These are phyloP conservation scores for Phragmites australis DNA, from an alignment of 176 grass and related monocot genomes.

Conservation along the genomic window DNA sequence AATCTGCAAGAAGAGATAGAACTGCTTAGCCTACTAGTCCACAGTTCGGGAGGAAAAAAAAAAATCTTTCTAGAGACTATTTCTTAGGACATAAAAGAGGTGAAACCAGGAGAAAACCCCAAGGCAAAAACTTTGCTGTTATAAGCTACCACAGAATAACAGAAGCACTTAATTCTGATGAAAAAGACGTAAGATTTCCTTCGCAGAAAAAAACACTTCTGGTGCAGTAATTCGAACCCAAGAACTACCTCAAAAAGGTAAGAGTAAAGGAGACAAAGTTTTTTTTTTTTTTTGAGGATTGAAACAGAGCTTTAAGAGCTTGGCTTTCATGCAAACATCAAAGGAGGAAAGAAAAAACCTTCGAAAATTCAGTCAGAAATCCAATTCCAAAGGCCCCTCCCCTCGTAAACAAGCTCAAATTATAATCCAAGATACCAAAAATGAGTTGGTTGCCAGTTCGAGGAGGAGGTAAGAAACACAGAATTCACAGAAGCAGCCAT, in stretches of 20 bases:
- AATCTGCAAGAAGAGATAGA: conserved; percentile 51
- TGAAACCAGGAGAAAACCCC: conserved; percentile 31
- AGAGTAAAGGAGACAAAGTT: not conserved
- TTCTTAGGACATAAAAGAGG: conserved; percentile 28
- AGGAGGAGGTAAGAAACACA: conserved; percentile 5
- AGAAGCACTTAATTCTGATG: conserved; percentile 10
- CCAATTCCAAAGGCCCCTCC: conserved; percentile 6
- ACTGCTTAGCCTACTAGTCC: conserved; percentile 19
- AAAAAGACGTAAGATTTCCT: conserved; percentile 19
- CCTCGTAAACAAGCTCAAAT: not conserved
- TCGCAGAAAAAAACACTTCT: not conserved
- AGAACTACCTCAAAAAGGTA: not conserved
- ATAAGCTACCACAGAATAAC: conserved; percentile 14
- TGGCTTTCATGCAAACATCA: conserved; percentile 17
- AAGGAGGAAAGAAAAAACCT: not conserved
- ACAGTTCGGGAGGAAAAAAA: not conserved
- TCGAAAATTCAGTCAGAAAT: conserved; percentile 24
- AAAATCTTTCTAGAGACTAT: not conserved
- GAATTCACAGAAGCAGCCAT: conserved; percentile 20
- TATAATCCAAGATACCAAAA: not conserved
- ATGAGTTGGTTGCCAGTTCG: not conserved
- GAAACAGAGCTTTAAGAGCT: conserved; percentile 39
- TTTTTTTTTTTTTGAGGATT: no score
- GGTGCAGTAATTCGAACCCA: not conserved
- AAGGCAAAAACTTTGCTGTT: not conserved